Percentiles rank a stretch among this genome's conserved stretches.
Evolutionary conservation across 2,329 filamentous ascomycete genomes (phyloP).

Genomic region (Trichoderma oligosporum): DNA sequence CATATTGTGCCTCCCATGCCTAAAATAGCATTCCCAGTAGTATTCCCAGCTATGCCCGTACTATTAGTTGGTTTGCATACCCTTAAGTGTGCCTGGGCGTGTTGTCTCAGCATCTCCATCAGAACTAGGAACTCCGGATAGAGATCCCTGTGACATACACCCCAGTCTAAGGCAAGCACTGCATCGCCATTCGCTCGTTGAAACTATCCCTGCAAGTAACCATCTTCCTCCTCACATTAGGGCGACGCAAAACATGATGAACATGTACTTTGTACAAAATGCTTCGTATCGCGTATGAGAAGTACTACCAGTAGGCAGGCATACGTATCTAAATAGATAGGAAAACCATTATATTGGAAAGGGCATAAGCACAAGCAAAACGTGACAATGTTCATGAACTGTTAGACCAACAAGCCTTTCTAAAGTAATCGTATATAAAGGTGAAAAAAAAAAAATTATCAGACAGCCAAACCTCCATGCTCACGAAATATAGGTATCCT

Average conservation of each 20-base stretch:
- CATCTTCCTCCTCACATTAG: not conserved
- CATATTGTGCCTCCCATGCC: too few relatives aligned
- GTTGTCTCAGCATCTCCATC: not conserved
- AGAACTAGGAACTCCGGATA: conserved; percentile 7
- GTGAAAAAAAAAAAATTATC: too few relatives aligned
- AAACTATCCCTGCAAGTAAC: not conserved
- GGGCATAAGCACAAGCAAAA: too few relatives aligned
- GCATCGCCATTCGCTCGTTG: not conserved
- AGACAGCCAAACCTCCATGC: conserved; percentile 11
- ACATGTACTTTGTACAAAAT: too few relatives aligned
- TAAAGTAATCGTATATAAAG: too few relatives aligned
- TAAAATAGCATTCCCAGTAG: too few relatives aligned
- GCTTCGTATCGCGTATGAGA: too few relatives aligned
- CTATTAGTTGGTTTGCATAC: not conserved
- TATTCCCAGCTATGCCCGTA: not conserved
- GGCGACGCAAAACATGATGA: not conserved
- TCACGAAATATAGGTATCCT: not conserved
- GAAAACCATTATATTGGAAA: too few relatives aligned
- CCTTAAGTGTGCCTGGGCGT: not conserved
- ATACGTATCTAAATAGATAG: too few relatives aligned
- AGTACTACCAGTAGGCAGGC: too few relatives aligned
- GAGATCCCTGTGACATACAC: not conserved
- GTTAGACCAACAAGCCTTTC: too few relatives aligned
- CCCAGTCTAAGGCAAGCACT: not conserved
- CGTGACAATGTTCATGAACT: too few relatives aligned